These are phyloP conservation scores for Lactarius psammicola DNA, from an alignment of 768 basidiomycete genomes.

Conservation along the genomic window DNA sequence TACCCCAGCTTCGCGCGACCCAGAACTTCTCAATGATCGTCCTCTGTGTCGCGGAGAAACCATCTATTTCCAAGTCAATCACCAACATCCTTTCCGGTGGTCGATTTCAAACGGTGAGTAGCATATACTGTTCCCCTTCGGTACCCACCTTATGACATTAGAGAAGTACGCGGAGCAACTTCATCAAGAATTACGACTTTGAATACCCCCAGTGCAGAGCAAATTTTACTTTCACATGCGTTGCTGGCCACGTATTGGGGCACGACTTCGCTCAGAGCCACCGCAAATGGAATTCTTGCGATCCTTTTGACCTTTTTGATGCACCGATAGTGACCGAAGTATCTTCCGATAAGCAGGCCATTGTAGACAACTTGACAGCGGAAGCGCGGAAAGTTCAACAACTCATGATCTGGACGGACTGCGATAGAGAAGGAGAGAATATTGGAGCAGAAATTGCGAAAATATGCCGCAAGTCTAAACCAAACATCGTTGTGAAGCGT, in stretches of 20 bases:
- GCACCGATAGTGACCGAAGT: conserved; percentile 66
- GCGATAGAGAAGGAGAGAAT: conserved; percentile 97
- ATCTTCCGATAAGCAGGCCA: conserved; percentile 60
- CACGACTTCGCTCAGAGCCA: conserved; percentile 76
- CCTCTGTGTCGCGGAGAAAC: conserved; percentile 97
- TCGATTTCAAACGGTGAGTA: conserved; percentile 70
- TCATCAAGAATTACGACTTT: conserved; percentile 94
- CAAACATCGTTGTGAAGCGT: conserved; percentile 72
- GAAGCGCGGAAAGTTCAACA: conserved; percentile 76
- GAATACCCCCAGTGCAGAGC: conserved; percentile 78
- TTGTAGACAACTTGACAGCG: conserved; percentile 71
- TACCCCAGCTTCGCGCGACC: not conserved
- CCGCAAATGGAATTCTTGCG: conserved; percentile 83
- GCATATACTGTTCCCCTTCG: not conserved
- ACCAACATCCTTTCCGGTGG: conserved; percentile 91
- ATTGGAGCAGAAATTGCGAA: conserved; percentile 85
- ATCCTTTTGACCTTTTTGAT: conserved; percentile 87
- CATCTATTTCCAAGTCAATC: conserved; percentile 90
- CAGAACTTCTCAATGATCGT: conserved; percentile 55
- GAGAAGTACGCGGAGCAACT: conserved; percentile 61
- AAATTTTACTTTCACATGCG: conserved; percentile 84
- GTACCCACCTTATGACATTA: conserved; percentile 36
- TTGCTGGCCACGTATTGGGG: conserved; percentile 79
- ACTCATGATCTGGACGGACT: conserved; percentile 99
- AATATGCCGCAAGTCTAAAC: conserved; percentile 72